Base-by-base conservation (phyloP, 192 early-diverging fungal species). In the Phycomyces blakesleeanus region DNA sequence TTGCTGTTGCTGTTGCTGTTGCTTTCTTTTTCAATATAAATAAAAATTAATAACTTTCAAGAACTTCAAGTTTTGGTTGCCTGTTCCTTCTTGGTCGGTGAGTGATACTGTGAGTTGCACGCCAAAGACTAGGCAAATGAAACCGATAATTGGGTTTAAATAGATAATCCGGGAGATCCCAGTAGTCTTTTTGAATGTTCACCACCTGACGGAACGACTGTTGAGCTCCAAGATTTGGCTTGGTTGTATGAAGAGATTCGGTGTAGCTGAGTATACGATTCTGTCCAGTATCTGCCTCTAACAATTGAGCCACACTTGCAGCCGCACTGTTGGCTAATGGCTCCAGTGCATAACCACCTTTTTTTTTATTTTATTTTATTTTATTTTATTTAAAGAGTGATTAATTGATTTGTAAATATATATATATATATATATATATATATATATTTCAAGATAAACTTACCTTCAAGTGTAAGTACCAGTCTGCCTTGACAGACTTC, bases 381-480 rank as follows among this genome's bases (percentile, higher is more conserved):
- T n/a, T n/a, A n/a, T n/a, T n/a, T n/a, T n/a, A n/a, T n/a, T n/a
- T n/a, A n/a, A n/a, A n/a, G n/a, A n/a, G n/a, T n/a, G n/a, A n/a
- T n/a, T n/a, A n/a, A n/a, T n/a, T n/a, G n/a, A n/a, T n/a, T n/a
- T n/a, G n/a, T n/a, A n/a, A n/a, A n/a, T n/a, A n/a, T n/a, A n/a
- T n/a, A n/a, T n/a, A n/a, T n/a, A n/a, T n/a, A n/a, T n/a, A n/a
- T n/a, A n/a, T n/a, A n/a, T n/a, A n/a, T n/a, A n/a, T n/a, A 57
- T 18, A 39, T 18, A n/a, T 14, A n/a, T 21, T 3, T 16, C 2
- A 38, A 8, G 44, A 20, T 24, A 58, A 2, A 21, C 2, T 42
- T 60, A 49, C 78, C 87, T 73, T 91, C 89, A 15, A 91, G 55
- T 9, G 76, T 83, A 20, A 91, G 57, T 42, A 87, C 89, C n/a